Evolutionary conservation across 192 early-diverging fungal species (phyloP), one percentile per base, ranked within the genome.

Genomic region (Coemansia sp.): DNA sequence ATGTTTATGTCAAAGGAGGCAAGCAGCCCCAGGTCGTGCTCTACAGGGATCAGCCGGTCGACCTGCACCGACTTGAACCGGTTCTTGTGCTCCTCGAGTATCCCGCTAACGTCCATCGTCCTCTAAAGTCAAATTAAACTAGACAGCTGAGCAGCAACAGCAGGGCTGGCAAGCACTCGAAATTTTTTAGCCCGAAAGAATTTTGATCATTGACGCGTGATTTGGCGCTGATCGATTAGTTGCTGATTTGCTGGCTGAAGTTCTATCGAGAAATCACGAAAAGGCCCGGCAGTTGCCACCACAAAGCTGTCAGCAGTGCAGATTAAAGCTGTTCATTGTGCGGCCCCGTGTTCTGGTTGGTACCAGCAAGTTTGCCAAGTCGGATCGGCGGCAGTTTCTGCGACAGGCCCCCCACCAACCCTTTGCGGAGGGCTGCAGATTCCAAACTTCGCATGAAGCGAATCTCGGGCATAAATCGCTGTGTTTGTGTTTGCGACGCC

Each of bases 11-110:
- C 93, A 58, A 84, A 91, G 10, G 77, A 85, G 14, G 86, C 75
- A 17, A 98, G 77, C 47, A 89, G 79, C n/a, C 86, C 89, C 25
- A 94, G 79, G 82, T 98, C 95, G 51, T 87, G 85, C 50, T 94
- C 90, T 35, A 93, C 67, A 19, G 92, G 90, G 30, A 91, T 78
- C 31, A 86, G 68, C 59, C 87, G 90, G 49, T 90, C 87, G 11
- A 92, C 92, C 57, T 85, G 79, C 34, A 86, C 81, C n/a, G 89
- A 52, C 70, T 86, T 85, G 65, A 83, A 82, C 79, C 83, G 76
- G 62, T 64, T 75, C 66, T 84, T 82, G 75, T 86, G 85, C 60
- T 82, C 82, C 43, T 81, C 83, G 43, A 86, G 77, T 26, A 86
- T 81, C 49, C 78, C 81, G 21, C 83, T 81, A 45, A 86, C 85